A percentile compares a stretch with the other conserved stretches of the same genome.
Conservation (phyloP, 257 asterid genomes). For the Nemophila menziesii region DNA sequence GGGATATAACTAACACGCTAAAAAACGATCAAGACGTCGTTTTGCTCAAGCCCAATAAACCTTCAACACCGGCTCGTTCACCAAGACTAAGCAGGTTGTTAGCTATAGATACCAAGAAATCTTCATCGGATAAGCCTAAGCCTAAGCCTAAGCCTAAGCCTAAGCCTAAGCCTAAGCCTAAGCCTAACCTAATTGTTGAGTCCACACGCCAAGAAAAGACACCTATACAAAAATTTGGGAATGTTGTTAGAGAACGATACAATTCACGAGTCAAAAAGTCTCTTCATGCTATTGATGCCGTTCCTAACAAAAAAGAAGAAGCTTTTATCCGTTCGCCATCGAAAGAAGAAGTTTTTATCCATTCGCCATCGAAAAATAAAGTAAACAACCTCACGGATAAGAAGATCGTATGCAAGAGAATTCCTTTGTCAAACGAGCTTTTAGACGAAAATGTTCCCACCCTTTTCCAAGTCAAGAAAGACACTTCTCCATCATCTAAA, state of each 20-base stretch:
- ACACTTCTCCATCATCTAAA: conserved; percentile 41
- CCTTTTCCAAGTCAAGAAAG: conserved; percentile 55
- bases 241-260: conserved; percentile 13
- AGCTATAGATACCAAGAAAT: conserved; percentile 31
- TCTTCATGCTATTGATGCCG: conserved; percentile 18
- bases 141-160: too few species aligned
- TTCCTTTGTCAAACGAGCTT: conserved; percentile 41
- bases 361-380: conserved; percentile 24
- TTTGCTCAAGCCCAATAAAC: conserved; percentile 31
- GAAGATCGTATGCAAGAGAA: conserved; percentile 35
- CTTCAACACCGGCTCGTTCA: conserved; percentile 29
- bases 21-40: conserved; percentile 40
- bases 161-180: too few species aligned
- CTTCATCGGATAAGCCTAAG: too few species aligned
- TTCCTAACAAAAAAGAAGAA: conserved; percentile 43
- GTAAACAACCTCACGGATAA: conserved; percentile 13
- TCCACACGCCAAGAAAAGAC: conserved; percentile 4
- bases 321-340: conserved; percentile 31
- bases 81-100: conserved; percentile 31
- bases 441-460: conserved; percentile 34
- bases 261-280: conserved; percentile 18
- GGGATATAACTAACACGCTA: conserved; percentile 45
- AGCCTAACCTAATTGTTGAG: conserved; percentile 11
- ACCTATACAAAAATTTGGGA: conserved; percentile 10
- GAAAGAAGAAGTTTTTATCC: too few species aligned